These are phyloP conservation scores for Decorospora gaudefroyi DNA, from an alignment of 2,329 filamentous ascomycete genomes.

Conservation along the genomic window DNA sequence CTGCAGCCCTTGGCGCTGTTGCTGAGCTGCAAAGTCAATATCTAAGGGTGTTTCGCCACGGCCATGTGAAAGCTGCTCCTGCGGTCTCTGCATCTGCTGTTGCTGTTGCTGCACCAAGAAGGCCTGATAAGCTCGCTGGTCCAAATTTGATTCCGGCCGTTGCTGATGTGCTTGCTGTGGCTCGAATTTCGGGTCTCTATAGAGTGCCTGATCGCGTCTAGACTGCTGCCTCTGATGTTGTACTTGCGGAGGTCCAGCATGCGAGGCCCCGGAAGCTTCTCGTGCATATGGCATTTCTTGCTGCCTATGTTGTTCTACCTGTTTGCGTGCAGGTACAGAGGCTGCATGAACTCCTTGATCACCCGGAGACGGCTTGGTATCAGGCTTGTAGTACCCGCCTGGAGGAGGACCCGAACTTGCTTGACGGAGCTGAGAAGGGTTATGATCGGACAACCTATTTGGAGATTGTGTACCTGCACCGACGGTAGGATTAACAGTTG, in stretches of 20 bases:
- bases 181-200: slow-evolving; percentile 6
- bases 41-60: slow-evolving; percentile 5
- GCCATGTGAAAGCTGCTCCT: slow-evolving; percentile 3
- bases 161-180: slow-evolving; percentile 13
- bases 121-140: slow-evolving; percentile 3
- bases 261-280: slow-evolving; percentile 7
- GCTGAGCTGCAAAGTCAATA: slow-evolving; percentile 14
- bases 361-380: slow-evolving; percentile 10
- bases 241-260: slow-evolving; percentile 6
- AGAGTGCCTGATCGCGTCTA: neutral
- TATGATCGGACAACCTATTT: slow-evolving; percentile 10
- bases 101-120: slow-evolving; percentile 12
- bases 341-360: slow-evolving; percentile 24
- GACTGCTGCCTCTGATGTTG: slow-evolving; percentile 8
- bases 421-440: slow-evolving; percentile 12
- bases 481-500: slow-evolving; percentile 8
- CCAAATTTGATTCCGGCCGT: slow-evolving; percentile 1
- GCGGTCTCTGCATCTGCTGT: slow-evolving; percentile 11
- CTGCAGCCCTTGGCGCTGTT: slow-evolving; percentile 21
- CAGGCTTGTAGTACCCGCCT: slow-evolving; percentile 36
- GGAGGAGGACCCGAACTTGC: slow-evolving; percentile 16
- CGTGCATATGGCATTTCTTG: slow-evolving; percentile 10
- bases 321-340: slow-evolving; percentile 20
- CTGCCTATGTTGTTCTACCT: slow-evolving; percentile 18
- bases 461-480: slow-evolving; percentile 7